Evolutionary conservation across 2,329 filamentous ascomycete species (phyloP).

Genomic region (Fusarium oligoseptatum): DNA sequence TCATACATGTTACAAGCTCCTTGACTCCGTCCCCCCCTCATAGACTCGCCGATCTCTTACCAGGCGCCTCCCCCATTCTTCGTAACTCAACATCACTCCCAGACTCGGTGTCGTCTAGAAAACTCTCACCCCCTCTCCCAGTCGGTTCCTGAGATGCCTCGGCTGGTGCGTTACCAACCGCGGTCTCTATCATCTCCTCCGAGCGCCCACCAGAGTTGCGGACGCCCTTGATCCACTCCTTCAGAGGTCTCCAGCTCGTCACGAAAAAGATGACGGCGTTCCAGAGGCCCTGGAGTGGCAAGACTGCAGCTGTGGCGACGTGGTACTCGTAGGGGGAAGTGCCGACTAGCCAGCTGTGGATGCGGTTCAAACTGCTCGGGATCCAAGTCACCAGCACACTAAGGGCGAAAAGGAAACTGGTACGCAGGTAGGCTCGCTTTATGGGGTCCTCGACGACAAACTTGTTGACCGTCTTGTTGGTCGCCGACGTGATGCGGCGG

Average conservation of each 20-base stretch:
- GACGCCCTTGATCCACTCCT: constrained; percentile 18
- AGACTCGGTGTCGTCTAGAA: constrained; percentile 50
- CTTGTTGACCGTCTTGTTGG: constrained; percentile 51
- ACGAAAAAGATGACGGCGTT: constrained; percentile 83
- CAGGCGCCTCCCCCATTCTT: constrained; percentile 42
- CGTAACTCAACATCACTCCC: constrained; percentile 53
- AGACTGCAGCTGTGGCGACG: constrained; percentile 76
- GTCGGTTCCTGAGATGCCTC: constrained; percentile 17
- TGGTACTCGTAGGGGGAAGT: constrained; percentile 73
- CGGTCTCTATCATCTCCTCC: constrained; percentile 33
- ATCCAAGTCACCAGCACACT: constrained; percentile 74
- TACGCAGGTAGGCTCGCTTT: constrained; percentile 72
- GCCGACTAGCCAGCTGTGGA: constrained; percentile 73
- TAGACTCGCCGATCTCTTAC: constrained; percentile 44
- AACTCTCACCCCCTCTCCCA: constrained; percentile 38
- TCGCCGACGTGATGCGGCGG: constrained; percentile 34
- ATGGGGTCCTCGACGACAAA: constrained; percentile 64
- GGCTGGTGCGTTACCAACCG: not conserved
- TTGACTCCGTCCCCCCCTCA: constrained; percentile 10
- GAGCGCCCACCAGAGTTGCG: not conserved
- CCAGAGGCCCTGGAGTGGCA: constrained; percentile 85
- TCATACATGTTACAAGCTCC: not conserved
- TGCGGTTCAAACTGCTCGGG: constrained; percentile 78
- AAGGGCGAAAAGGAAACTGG: constrained; percentile 71
- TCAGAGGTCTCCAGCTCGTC: constrained; percentile 64